Base-by-base conservation (phyloP, 2,329 filamentous ascomycete genomes). In the Claviceps digitariae region DNA sequence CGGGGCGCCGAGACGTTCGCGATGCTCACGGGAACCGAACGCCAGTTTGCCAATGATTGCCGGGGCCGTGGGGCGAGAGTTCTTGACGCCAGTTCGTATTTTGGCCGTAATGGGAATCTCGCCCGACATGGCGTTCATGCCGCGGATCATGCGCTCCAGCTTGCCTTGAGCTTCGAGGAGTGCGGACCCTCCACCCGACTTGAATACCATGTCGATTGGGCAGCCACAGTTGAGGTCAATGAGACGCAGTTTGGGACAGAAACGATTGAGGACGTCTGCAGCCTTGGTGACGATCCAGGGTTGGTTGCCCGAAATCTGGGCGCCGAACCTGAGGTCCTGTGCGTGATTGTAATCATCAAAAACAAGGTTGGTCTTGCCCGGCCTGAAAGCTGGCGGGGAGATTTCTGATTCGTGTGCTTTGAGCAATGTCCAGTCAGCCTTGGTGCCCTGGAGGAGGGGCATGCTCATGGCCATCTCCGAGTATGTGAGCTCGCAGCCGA, bases 221-320 rank as follows among this genome's bases (percentile, higher is more conserved):
- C 93, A 98, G 46, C 93, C 93, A 62, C 91, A 97, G 73, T 98
- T 98, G 60, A 98, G 75, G 64, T 98, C 93, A 58, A 98, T 87
- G 41, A 95, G 82, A 38, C 93, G 87, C 21, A 98, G 77, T 61
- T 89, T 81, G 3, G 93, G 90, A 54, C 90, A 83, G 58, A 86
- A 81, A 31, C 78, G 77, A 5, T 84, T 84, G 48, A 98, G 72
- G 3, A 86, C 79, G 66, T 97, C 90, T 1, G 91, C 87, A 0
- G 89, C 84, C 72, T 95, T 96, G 65, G 91, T 78, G 2, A 87
- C 91, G 53, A 90, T 76, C 86, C 89, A 95, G 15, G 90, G 88
- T 66, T 94, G 93, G 69, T 89, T 94, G 36, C 87, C 90, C 2
- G 90, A 87, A 59, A 98, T 90, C 65, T 98, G 93, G 8, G 84